Evolutionary conservation across 176 grass and related monocot genomes (phyloP).

Genomic region (Panicum miliaceum): DNA sequence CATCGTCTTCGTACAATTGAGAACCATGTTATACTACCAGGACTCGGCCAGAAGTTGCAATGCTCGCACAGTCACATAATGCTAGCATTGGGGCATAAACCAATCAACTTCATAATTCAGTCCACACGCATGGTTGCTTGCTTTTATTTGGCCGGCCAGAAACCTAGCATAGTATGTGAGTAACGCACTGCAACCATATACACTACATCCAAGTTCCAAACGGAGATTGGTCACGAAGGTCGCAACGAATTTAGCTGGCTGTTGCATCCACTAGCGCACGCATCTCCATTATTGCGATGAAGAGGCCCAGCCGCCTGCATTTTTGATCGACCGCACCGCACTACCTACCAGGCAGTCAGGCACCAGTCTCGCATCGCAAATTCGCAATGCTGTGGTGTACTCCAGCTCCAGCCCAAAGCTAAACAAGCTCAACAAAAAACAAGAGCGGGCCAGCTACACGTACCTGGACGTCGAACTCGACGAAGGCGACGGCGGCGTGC

Average conservation of each 20-base stretch:
- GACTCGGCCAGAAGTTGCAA: neutral
- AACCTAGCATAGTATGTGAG: neutral
- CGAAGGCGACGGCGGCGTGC: conserved; percentile 53
- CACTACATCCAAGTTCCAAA: neutral
- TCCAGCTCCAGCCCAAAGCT: neutral
- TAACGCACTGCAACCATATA: neutral
- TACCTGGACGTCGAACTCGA: conserved; percentile 81
- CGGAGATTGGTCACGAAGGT: neutral
- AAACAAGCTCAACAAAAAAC: neutral
- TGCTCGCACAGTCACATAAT: neutral
- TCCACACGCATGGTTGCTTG: neutral
- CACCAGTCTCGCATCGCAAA: neutral
- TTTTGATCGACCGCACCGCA: conserved; percentile 20
- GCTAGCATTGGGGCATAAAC: neutral
- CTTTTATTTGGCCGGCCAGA: neutral
- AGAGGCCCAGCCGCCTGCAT: conserved; percentile 5
- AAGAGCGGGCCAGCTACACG: neutral
- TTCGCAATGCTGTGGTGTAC: conserved; percentile 5
- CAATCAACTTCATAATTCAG: neutral
- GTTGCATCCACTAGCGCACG: conserved; percentile 2
- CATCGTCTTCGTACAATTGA: neutral
- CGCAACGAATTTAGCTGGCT: conserved; percentile 1
- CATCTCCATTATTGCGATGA: neutral
- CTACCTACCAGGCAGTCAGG: neutral
- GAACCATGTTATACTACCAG: neutral